These are phyloP conservation scores for Meyerozyma athensensis DNA, from an alignment of 1,139 yeast species.

Conservation along the genomic window DNA sequence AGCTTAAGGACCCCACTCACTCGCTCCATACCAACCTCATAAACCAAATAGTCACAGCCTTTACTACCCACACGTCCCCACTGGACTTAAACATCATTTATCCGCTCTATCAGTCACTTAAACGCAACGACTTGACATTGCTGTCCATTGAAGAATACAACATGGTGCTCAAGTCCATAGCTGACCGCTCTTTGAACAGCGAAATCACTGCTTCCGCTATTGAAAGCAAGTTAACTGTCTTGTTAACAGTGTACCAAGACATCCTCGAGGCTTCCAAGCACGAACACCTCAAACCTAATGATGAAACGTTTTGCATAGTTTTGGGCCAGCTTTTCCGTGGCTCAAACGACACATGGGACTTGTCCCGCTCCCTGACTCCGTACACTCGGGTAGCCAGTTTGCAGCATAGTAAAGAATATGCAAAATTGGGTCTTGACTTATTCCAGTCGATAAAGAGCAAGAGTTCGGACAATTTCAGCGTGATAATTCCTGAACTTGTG, in stretches of 20 bases:
- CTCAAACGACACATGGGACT: constrained; percentile 15
- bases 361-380: constrained; percentile 9
- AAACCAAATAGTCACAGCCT: constrained; percentile 16
- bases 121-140: constrained; percentile 29
- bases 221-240: constrained; percentile 46
- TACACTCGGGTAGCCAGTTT: constrained; percentile 22
- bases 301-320: constrained; percentile 49
- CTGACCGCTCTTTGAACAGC: constrained; percentile 25
- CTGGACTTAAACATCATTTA: constrained; percentile 30
- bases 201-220: constrained; percentile 21
- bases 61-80: constrained; percentile 13
- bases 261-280: constrained; percentile 26
- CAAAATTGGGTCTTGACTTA: constrained; percentile 59
- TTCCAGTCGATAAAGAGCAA: constrained; percentile 39
- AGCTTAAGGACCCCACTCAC: constrained; percentile 4
- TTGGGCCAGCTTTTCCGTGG: constrained; percentile 49
- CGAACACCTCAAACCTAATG: constrained; percentile 42
- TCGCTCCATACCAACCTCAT: constrained; percentile 21
- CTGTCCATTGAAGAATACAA: constrained; percentile 34
- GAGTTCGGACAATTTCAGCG: constrained; percentile 23
- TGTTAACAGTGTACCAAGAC: constrained; percentile 66
- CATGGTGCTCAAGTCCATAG: constrained; percentile 32
- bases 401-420: constrained; percentile 55
- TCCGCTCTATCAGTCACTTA: constrained; percentile 41
- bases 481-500: constrained; percentile 25